phyloP scores from a whole-genome alignment of 495 filamentous ascomycete genomes.

The Penicillium crystallinum region DNA sequence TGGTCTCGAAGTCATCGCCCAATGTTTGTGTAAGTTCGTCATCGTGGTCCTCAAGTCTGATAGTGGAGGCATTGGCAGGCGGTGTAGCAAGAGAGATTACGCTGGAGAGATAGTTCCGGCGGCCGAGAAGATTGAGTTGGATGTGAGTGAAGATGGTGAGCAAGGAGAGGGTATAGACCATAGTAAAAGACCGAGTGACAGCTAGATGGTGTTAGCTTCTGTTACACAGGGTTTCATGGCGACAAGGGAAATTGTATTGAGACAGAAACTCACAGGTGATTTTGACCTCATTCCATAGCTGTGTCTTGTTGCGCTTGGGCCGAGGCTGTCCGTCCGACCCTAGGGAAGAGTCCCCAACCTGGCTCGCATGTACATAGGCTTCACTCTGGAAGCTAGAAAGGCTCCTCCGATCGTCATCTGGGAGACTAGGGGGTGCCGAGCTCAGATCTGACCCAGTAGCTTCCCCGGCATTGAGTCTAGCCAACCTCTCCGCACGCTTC shows the following conservation, averaged over 20 bases:
- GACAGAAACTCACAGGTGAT: conserved; percentile 68
- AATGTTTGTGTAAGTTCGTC: conserved; percentile 75
- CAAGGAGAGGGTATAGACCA: conserved; percentile 85
- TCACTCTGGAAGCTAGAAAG: conserved; percentile 71
- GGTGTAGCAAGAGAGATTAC: conserved; percentile 82
- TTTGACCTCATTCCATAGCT: conserved; percentile 97
- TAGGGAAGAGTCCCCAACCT: conserved; percentile 53
- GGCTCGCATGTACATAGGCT: conserved; percentile 73
- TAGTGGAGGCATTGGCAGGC: conserved; percentile 53
- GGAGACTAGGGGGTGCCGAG: conserved; percentile 70
- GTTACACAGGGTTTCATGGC: background rate
- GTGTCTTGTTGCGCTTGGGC: conserved; percentile 74
- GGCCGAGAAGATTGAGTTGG: conserved; percentile 94
- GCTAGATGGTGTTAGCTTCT: conserved; percentile 46
- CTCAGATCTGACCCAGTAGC: conserved; percentile 55
- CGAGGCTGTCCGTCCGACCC: conserved; percentile 33
- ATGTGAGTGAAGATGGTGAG: conserved; percentile 90
- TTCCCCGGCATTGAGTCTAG: conserved; percentile 49
- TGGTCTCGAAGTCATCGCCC: conserved; percentile 89
- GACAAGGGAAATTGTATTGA: background rate
- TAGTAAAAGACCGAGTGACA: conserved; percentile 81
- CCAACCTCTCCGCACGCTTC: conserved; percentile 76
- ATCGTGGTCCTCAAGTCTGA: conserved; percentile 84
- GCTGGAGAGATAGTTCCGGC: conserved; percentile 88
- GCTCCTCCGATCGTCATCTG: conserved; percentile 77